Conservation (phyloP, 768 basidiomycete genomes). For the Myochromella boudieri region DNA sequence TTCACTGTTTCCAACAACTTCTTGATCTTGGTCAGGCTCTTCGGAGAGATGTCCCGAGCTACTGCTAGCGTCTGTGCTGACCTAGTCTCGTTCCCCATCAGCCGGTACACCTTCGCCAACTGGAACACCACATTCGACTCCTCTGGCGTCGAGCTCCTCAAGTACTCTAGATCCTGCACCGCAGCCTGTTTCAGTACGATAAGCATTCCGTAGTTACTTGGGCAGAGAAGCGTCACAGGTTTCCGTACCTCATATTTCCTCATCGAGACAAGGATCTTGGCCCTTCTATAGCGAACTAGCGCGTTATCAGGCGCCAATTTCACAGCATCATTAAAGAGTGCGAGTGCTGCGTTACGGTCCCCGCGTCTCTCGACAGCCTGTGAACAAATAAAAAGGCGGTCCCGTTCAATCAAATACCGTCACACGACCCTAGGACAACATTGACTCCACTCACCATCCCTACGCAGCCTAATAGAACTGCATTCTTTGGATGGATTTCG, state of each 20-base stretch:
- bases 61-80: constrained; percentile 84
- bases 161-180: constrained; percentile 74
- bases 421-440: constrained; percentile 12
- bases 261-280: constrained; percentile 86
- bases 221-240: constrained; percentile 1
- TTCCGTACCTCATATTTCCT: constrained; percentile 76
- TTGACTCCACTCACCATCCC: constrained; percentile 75
- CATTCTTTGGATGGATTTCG: constrained; percentile 92
- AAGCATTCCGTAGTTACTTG: constrained; percentile 8
- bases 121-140: constrained; percentile 98
- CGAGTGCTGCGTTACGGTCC: constrained; percentile 72
- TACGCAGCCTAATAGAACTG: constrained; percentile 93
- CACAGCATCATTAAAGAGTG: constrained; percentile 80
- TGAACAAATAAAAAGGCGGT: constrained; percentile 26
- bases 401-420: constrained; percentile 20
- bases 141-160: constrained; percentile 83
- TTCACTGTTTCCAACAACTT: constrained; percentile 70
- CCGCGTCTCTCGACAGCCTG: constrained; percentile 90
- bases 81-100: constrained; percentile 74
- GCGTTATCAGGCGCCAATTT: constrained; percentile 83
- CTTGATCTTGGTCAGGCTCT: constrained; percentile 81
- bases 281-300: constrained; percentile 90
- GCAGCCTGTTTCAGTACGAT: constrained; percentile 57
- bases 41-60: constrained; percentile 93
- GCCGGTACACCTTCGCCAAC: constrained; percentile 87